Base-by-base conservation (phyloP, 148 eudicot species). In the Fagopyrum tataricum region DNA sequence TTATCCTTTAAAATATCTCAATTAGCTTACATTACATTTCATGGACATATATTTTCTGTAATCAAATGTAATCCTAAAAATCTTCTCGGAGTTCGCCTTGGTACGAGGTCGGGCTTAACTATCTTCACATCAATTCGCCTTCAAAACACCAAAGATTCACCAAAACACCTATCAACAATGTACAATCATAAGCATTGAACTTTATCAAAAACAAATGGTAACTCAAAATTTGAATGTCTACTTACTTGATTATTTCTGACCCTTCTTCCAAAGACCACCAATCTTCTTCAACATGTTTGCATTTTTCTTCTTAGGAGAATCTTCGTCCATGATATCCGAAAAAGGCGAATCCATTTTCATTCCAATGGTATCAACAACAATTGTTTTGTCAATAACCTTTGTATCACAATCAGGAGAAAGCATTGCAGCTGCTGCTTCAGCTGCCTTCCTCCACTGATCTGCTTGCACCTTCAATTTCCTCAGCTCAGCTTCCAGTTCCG, bases 351-450 rank as follows among this genome's bases (percentile, higher is more conserved):
- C 85, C 74, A 90, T 75, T 78, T 86, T 90, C 26, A 87, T 86
- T 23, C 84, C 91, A 17, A 88, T 78, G 55, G 70, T 84, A 67
- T 89, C 96, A 13, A 90, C 74, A 10, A 90, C 84, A 7, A 86
- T 87, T 4, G 87, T 82, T 41, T 89, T 82, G 48, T 90, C 96
- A 13, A 82, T 84, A 10, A 61, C 72, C 73, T 86, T 95, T n/a
- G 26, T 51, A 70, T 70, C 37, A 75, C 81, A 78, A 4, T 86
- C 89, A 1, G 84, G 72, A 0, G 96, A 84, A 14, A 96, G 89
- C 86, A 96, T 88, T 20, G 97, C 84, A 26, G 99, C 90, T 71
- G 99, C 99, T 17, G 97, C 96, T 76, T 96, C 99, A 31, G 97
- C 97, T 0, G 99, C 97, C 73, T 96, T 91, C 75, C 94, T 87